A percentile compares a stretch with the other conserved stretches of the same genome.
These are phyloP conservation scores for Nannochloropsis gaditana DNA, from an alignment of 108 stramenopile species.

Conservation along the genomic window DNA sequence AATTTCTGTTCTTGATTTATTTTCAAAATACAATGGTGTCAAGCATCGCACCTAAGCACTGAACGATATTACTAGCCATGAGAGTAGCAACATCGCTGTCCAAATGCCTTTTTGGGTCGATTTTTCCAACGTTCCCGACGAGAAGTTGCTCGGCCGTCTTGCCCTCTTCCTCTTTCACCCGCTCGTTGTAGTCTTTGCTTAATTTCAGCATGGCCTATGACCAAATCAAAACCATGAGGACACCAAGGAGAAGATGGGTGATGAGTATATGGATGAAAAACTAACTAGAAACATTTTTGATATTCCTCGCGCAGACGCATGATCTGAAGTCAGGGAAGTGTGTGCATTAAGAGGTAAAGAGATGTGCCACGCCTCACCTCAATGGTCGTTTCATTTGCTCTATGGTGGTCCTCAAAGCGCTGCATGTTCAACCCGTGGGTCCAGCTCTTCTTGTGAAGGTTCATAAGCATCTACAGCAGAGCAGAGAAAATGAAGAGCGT, in stretches of 20 bases:
- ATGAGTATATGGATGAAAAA: no score
- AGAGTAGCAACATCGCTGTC: slow-evolving; percentile 77
- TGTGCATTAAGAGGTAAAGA: neutral
- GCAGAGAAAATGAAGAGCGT: neutral
- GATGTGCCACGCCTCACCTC: slow-evolving; percentile 28
- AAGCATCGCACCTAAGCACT: slow-evolving; percentile 94
- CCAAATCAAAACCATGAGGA: neutral
- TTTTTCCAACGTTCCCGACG: slow-evolving; percentile 76
- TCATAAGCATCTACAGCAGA: slow-evolving; percentile 82
- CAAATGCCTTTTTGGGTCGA: slow-evolving; percentile 90
- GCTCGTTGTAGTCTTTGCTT: slow-evolving; percentile 85
- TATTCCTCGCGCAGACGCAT: no score
- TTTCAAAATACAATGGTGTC: slow-evolving; percentile 90
- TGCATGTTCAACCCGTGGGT: slow-evolving; percentile 72
- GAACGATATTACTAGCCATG: slow-evolving; percentile 93
- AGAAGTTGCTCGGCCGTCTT: slow-evolving; percentile 55
- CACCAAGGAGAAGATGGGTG: no score
- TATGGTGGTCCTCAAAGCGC: slow-evolving; percentile 79
- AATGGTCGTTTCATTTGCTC: slow-evolving; percentile 67
- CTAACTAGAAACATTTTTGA: no score
- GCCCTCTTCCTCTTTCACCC: slow-evolving; percentile 60
- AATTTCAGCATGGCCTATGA: slow-evolving; percentile 81
- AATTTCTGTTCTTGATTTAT: neutral
- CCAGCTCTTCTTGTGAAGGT: slow-evolving; percentile 80
- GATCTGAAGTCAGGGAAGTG: no score